phyloP scores from a whole-genome alignment of 495 filamentous ascomycete species.

The Penicillium desertorum region DNA sequence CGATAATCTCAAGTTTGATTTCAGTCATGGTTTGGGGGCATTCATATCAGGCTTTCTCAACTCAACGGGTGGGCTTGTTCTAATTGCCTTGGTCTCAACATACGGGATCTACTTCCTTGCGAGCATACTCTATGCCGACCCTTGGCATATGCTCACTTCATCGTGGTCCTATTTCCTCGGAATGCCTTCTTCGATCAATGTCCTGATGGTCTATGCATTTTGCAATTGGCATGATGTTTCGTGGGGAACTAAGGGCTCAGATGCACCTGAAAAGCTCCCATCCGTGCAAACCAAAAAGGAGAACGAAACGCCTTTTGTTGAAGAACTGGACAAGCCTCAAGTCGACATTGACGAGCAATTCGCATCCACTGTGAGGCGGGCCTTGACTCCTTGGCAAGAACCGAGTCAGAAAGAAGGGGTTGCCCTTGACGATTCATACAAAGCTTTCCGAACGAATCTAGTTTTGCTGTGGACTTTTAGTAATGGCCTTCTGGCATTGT shows the following conservation, averaged over 20 bases:
- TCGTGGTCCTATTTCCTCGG: constrained; percentile 66
- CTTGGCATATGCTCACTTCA: constrained; percentile 99
- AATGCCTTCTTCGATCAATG: constrained; percentile 78
- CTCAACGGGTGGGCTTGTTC: constrained; percentile 66
- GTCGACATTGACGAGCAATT: constrained; percentile 96
- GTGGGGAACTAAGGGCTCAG: constrained; percentile 97
- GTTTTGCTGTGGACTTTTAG: constrained; percentile 89
- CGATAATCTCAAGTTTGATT: constrained; percentile 50
- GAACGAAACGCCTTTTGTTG: constrained; percentile 77
- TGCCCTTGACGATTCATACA: constrained; percentile 92
- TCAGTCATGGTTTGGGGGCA: constrained; percentile 43
- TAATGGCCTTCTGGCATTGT: constrained; percentile 75
- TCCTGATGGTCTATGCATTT: constrained; percentile 96
- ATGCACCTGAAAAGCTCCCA: constrained; percentile 88
- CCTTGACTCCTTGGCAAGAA: constrained; percentile 68
- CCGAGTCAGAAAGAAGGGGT: constrained; percentile 68
- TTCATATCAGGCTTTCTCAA: constrained; percentile 72
- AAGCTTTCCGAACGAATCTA: constrained; percentile 90
- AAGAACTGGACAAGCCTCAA: constrained; percentile 90
- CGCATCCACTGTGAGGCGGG: constrained; percentile 88
- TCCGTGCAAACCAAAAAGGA: constrained; percentile 78
- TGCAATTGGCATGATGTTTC: constrained; percentile 99
- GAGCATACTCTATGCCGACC: constrained; percentile 93
- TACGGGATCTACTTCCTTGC: constrained; percentile 95
- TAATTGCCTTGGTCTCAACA: constrained; percentile 85